Evolutionary conservation across 2,329 filamentous ascomycete genomes (phyloP).

Genomic region (Metarhizium humberi): DNA sequence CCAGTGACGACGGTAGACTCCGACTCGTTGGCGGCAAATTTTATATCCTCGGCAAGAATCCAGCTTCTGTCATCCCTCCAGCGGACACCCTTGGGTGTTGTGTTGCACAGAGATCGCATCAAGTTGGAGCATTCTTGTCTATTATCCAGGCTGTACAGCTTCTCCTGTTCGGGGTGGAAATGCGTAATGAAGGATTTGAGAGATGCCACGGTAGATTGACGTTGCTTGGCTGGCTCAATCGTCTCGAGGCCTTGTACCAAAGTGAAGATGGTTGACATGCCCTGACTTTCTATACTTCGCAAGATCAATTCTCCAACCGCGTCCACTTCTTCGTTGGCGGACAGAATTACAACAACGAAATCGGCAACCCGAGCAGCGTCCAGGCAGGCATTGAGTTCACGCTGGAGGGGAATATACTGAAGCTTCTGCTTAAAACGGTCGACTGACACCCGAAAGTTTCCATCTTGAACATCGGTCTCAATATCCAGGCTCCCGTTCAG

Average conservation of each 20-base stretch:
- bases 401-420: conserved; percentile 68
- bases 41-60: conserved; percentile 80
- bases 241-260: conserved; percentile 71
- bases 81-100: conserved; percentile 83
- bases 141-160: conserved; percentile 79
- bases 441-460: conserved; percentile 57
- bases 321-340: conserved; percentile 75
- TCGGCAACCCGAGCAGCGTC: conserved; percentile 85
- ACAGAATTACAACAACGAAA: conserved; percentile 81
- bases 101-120: conserved; percentile 83
- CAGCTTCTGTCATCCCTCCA: conserved; percentile 96
- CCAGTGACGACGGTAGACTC: conserved; percentile 71
- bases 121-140: conserved; percentile 86
- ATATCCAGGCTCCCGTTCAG: conserved; percentile 77
- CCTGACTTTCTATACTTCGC: conserved; percentile 83
- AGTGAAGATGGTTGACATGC: conserved; percentile 85
- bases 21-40: conserved; percentile 54
- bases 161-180: conserved; percentile 88
- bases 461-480: conserved; percentile 50
- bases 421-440: conserved; percentile 94
- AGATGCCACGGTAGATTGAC: conserved; percentile 66
- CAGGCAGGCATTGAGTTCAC: conserved; percentile 66
- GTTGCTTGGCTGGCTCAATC: conserved; percentile 71
- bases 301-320: conserved; percentile 76
- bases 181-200: conserved; percentile 89